A percentile compares a stretch with the other conserved stretches of the same genome.
Evolutionary conservation across 1,139 yeast genomes (phyloP).

Genomic region (Geotrichum histeridarum): DNA sequence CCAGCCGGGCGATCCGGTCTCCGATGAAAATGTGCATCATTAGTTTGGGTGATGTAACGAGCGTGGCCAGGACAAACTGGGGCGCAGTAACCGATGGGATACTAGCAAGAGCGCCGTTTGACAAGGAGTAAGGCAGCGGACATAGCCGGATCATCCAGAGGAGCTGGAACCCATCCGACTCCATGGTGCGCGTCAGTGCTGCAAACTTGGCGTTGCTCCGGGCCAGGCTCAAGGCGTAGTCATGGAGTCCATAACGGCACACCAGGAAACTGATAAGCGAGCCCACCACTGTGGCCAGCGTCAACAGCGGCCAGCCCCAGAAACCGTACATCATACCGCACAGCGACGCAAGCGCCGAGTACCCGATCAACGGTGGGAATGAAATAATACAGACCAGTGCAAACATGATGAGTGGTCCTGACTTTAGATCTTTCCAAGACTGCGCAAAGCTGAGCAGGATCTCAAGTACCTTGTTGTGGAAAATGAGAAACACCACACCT

Average conservation of each 20-base stretch:
- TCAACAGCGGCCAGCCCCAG: conserved; percentile 72
- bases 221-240: conserved; percentile 53
- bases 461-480: conserved; percentile 47
- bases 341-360: conserved; percentile 60
- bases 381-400: conserved; percentile 46
- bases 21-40: conserved; percentile 78
- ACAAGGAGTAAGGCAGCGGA: conserved; percentile 87
- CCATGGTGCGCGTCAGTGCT: conserved; percentile 70
- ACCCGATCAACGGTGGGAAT: conserved; percentile 89
- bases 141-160: conserved; percentile 72
- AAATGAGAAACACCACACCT: conserved; percentile 42
- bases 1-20: conserved; percentile 63
- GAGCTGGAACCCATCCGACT: conserved; percentile 59
- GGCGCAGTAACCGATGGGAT: conserved; percentile 63
- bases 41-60: conserved; percentile 75
- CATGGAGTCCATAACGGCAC: conserved; percentile 56
- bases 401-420: conserved; percentile 55
- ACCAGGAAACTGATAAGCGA: conserved; percentile 66
- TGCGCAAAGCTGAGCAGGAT: conserved; percentile 47
- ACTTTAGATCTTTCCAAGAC: conserved; percentile 41
- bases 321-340: conserved; percentile 84
- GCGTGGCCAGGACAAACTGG: conserved; percentile 66
- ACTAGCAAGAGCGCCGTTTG: conserved; percentile 88
- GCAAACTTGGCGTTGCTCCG: conserved; percentile 56
- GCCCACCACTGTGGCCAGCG: conserved; percentile 66